Conservation (phyloP, 1,284 basidiomycete species). For the Cystobasidium pallidum region DNA sequence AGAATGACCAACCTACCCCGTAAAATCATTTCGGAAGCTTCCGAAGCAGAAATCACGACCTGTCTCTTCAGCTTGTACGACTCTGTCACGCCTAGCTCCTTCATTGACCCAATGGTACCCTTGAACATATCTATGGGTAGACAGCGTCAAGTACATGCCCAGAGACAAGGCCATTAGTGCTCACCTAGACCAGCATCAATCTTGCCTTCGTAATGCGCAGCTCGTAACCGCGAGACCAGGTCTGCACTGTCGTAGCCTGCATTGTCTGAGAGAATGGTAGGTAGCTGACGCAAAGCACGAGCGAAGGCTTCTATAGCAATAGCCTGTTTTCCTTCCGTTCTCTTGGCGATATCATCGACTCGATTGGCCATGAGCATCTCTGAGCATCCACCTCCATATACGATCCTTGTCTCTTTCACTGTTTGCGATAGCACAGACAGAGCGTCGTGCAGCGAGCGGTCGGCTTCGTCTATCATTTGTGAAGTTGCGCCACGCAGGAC, state of each 20-base stretch:
- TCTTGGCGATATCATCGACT: conserved; percentile 84
- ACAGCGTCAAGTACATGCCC: background rate
- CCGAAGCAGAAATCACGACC: conserved; percentile 89
- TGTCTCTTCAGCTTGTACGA: conserved; percentile 97
- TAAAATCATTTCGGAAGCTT: conserved; percentile 98
- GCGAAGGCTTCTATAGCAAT: conserved; percentile 92
- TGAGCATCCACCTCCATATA: conserved; percentile 93
- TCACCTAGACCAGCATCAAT: conserved; percentile 80
- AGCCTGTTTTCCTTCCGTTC: conserved; percentile 90
- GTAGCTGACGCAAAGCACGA: conserved; percentile 87
- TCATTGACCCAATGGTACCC: conserved; percentile 86
- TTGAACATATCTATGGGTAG: conserved; percentile 74
- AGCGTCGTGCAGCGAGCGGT: conserved; percentile 95
- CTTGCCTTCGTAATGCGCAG: conserved; percentile 90
- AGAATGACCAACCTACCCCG: conserved; percentile 61
- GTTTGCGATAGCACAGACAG: conserved; percentile 97
- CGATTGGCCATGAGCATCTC: conserved; percentile 98
- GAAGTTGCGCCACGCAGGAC: conserved; percentile 94
- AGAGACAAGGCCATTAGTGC: conserved; percentile 50
- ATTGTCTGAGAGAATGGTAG: conserved; percentile 95
- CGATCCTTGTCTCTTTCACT: conserved; percentile 91
- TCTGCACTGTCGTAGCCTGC: conserved; percentile 98
- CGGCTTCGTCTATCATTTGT: conserved; percentile 99
- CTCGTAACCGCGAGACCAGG: conserved; percentile 83
- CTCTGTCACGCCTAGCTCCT: conserved; percentile 83